Percentiles rank a stretch among this genome's conserved stretches.
Evolutionary conservation across 352 stramenopile genomes (phyloP).

Genomic region (Phytophthora pseudosyringae): DNA sequence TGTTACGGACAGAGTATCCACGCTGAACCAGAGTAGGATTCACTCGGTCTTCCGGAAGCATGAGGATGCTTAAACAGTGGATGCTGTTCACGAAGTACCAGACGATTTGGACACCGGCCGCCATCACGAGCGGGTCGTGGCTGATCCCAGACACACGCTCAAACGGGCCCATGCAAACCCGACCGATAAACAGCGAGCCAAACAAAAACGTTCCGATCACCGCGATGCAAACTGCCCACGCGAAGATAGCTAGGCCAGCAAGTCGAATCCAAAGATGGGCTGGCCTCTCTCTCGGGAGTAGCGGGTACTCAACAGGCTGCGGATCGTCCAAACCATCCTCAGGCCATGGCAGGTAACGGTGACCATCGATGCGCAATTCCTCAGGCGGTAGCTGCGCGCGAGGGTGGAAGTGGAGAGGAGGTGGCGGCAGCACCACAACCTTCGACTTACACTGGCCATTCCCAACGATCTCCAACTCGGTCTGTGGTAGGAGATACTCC

Average conservation of each 20-base stretch:
- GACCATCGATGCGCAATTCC: constrained; percentile 72
- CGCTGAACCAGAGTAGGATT: constrained; percentile 58
- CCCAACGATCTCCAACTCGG: constrained; percentile 40
- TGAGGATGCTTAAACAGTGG: constrained; percentile 66
- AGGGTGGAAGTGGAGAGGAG: constrained; percentile 85
- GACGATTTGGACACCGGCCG: constrained; percentile 72
- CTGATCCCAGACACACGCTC: constrained; percentile 72
- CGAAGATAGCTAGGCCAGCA: constrained; percentile 54
- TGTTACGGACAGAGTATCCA: constrained; percentile 78
- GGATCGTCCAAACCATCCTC: constrained; percentile 82
- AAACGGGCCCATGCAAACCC: constrained; percentile 71
- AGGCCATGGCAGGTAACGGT: constrained; percentile 84
- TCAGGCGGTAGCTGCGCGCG: constrained; percentile 69
- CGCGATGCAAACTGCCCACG: constrained; percentile 65
- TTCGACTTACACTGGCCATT: constrained; percentile 41
- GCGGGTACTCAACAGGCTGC: constrained; percentile 71
- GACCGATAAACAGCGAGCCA: constrained; percentile 70
- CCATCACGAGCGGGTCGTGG: constrained; percentile 81
- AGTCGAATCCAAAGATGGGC: constrained; percentile 64
- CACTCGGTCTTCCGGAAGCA: constrained; percentile 65
- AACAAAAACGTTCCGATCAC: constrained; percentile 72
- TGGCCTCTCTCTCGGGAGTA: constrained; percentile 62
- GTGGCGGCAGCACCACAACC: constrained; percentile 62
- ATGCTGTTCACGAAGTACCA: constrained; percentile 79
- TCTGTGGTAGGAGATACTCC: constrained; percentile 74